phyloP scores from a whole-genome alignment of 139 green algal genomes.

The Chlamydomonas asymmetrica region DNA sequence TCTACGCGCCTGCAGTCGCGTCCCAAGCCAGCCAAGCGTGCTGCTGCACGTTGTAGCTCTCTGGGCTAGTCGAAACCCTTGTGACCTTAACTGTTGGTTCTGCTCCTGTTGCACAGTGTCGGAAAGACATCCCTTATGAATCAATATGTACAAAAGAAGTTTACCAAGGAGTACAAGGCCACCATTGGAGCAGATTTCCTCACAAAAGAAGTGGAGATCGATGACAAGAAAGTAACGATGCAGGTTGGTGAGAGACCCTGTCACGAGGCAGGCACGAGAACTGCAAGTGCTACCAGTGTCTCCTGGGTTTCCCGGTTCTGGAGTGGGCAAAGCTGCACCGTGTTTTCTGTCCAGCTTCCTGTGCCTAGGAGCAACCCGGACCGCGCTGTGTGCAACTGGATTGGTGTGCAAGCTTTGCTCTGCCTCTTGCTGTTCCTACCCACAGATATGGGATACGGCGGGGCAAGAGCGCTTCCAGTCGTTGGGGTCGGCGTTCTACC shows the following conservation, averaged over 20 bases:
- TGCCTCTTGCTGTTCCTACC: neutral
- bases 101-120: conserved; percentile 62
- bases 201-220: conserved; percentile 97
- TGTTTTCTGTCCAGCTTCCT: neutral
- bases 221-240: conserved; percentile 97
- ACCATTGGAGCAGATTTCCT: conserved; percentile 99
- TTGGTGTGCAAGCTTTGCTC: neutral
- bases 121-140: conserved; percentile 99
- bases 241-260: conserved; percentile 55
- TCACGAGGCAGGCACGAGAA: too few relatives aligned
- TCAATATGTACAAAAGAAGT: conserved; percentile 99
- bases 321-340: too few relatives aligned
- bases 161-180: conserved; percentile 98
- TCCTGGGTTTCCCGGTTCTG: too few relatives aligned
- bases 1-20: neutral
- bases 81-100: too few relatives aligned
- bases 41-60: too few relatives aligned
- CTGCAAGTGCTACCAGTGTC: too few relatives aligned
- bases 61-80: neutral
- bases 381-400: neutral
- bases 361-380: neutral
- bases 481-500: conserved; percentile 97
- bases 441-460: conserved; percentile 98
- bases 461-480: conserved; percentile 97
- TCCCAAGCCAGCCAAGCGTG: too few relatives aligned